Conservation (phyloP, 768 basidiomycete species). For the Leccinum obscurum region DNA sequence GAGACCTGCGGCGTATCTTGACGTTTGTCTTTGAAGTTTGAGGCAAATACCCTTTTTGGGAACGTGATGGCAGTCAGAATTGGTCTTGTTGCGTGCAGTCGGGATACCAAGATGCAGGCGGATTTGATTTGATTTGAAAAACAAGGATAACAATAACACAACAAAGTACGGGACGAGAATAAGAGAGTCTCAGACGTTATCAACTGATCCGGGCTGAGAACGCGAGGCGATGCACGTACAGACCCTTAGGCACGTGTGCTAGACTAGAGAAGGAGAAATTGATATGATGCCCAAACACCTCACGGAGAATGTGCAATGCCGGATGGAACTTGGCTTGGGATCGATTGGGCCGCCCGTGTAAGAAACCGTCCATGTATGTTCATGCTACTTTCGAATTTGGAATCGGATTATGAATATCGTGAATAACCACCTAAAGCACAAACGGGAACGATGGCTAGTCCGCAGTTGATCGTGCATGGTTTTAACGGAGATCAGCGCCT, state of each 20-base stretch:
- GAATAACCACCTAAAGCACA: not conserved
- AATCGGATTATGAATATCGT: slow-evolving; percentile 4
- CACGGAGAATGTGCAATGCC: not conserved
- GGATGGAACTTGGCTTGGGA: not conserved
- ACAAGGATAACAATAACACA: not conserved
- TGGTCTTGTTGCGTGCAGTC: not conserved
- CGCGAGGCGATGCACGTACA: not conserved
- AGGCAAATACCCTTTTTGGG: not conserved
- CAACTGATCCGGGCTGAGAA: not conserved
- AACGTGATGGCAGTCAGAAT: not conserved
- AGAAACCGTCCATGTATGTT: slow-evolving; percentile 9
- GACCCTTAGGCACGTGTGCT: not conserved
- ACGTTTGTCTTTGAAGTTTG: not conserved
- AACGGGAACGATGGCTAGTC: not conserved
- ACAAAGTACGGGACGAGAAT: not conserved
- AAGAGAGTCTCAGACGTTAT: not conserved
- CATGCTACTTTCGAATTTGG: slow-evolving; percentile 6
- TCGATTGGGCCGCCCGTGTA: slow-evolving; percentile 9
- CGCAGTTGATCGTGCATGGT: not conserved
- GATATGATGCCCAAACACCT: not conserved
- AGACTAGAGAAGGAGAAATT: not conserved
- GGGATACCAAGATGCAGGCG: not conserved
- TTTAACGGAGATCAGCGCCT: not conserved
- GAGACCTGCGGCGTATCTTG: not conserved
- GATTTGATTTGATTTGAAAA: not conserved